phyloP scores from a whole-genome alignment of 805 yeast genomes.

The Saturnispora halmiae region DNA sequence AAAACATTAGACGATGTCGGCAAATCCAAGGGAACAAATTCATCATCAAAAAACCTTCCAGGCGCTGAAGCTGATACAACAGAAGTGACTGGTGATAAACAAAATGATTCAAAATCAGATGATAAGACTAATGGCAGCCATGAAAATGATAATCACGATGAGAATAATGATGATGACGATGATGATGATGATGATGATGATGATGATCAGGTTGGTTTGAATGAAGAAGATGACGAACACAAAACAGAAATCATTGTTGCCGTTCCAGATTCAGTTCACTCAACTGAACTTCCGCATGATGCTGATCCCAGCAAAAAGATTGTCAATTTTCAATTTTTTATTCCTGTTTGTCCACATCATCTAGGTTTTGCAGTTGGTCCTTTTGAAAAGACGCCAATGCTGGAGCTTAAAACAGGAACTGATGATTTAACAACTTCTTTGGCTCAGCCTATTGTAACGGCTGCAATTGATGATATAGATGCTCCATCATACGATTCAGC shows the following conservation, averaged over 20 bases:
- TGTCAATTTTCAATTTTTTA: constrained; percentile 67
- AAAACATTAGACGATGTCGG: constrained; percentile 68
- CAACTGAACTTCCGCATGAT: constrained; percentile 66
- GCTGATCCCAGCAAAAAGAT: constrained; percentile 66
- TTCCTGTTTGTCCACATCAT: constrained; percentile 89
- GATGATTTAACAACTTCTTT: constrained; percentile 20
- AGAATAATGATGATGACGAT: constrained; percentile 35
- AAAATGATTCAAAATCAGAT: constrained; percentile 29
- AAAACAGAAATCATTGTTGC: constrained; percentile 49
- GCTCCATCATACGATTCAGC: constrained; percentile 13
- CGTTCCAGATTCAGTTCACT: constrained; percentile 60
- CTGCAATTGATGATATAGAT: constrained; percentile 16
- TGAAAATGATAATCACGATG: constrained; percentile 27
- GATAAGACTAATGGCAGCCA: constrained; percentile 23
- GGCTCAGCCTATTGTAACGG: constrained; percentile 19
- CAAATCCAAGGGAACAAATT: constrained; percentile 29
- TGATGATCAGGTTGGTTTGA: constrained; percentile 20
- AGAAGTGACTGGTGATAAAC: constrained; percentile 3
- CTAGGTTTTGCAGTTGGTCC: constrained; percentile 93
- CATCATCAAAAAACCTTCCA: constrained; percentile 5
- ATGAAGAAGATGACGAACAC: constrained; percentile 35
- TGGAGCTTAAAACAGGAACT: constrained; percentile 32
- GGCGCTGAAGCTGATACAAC: constrained; percentile 22
- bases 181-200: constrained; percentile 25
- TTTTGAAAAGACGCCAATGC: constrained; percentile 54